Evolutionary conservation across 257 asterid genomes (phyloP), one percentile per base, ranked within the genome.

Genomic region (Rubia yunnanensis): DNA sequence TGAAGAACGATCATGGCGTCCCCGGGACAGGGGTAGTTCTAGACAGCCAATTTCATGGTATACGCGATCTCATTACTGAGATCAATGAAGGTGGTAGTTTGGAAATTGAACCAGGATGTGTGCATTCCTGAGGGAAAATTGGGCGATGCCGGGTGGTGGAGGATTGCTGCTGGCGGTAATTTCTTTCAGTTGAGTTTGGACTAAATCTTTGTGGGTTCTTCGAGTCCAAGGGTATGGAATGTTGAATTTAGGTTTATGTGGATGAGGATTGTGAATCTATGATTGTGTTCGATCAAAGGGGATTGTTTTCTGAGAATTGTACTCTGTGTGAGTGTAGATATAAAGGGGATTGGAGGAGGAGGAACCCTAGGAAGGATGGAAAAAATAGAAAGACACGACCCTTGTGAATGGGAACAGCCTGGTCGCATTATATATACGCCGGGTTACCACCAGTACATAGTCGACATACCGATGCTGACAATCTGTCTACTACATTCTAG

Each of bases 11-110:
- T 81, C 65, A 87, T 88, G 77, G 86, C 81, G 72, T 87, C 89
- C 11, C 92, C 95, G 0, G 84, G 86, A n/a, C 95, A 86, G 73
- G 83, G 85, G 61, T 85, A 87, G 44, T 87, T 87, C 50, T 83
- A 85, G 22, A 87, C 92, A 0, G 89, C 88, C 95, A 89, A 87
- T 65, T 78, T 81, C 2, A 85, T 88, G 60, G 88, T 88, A 74
- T 78, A 66, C 69, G 89, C 86, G 72, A 88, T 83, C 83, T 87
- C 92, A 31, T 84, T 88, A 58, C 91, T 84, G 66, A 87, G 86
- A 81, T 87, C 95, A 38, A 87, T 87, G 26, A 88, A 89, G 71
- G 85, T 87, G 26, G 88, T 92, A 46, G 85, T 71, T 68, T 70
- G 83, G 13, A 92, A 77, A 27, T 86, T 74, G 20, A 84, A 81